These are phyloP conservation scores for Lipomyces kockii DNA, from an alignment of 805 yeast species.

Conservation along the genomic window DNA sequence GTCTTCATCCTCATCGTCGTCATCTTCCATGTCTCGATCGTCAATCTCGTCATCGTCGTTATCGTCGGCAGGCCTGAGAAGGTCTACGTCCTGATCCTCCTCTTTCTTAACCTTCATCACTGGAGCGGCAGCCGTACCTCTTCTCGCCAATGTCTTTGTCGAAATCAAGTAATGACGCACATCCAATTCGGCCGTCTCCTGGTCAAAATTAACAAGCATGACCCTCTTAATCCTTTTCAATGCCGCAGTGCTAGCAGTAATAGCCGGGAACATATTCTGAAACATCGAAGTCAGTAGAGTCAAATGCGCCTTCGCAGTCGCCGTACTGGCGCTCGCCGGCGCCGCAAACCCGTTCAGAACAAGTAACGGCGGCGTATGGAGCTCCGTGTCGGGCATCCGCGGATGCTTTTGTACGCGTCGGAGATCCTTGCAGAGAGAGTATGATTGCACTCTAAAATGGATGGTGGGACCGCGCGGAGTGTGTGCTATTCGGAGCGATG, in stretches of 20 bases:
- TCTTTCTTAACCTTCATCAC: constrained; percentile 20
- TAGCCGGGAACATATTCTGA: constrained; percentile 95
- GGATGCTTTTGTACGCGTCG: constrained; percentile 72
- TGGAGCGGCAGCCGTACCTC: constrained; percentile 3
- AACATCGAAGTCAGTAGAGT: constrained; percentile 77
- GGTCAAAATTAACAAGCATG: constrained; percentile 74
- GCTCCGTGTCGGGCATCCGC: constrained; percentile 66
- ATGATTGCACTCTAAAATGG: constrained; percentile 75
- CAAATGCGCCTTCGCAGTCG: constrained; percentile 63
- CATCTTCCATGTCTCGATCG: constrained; percentile 26
- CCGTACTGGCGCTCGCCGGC: constrained; percentile 58
- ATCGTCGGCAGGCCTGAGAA: background rate
- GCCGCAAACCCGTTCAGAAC: constrained; percentile 88
- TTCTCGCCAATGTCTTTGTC: constrained; percentile 58
- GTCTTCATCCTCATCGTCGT: constrained; percentile 15
- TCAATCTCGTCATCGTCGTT: constrained; percentile 17
- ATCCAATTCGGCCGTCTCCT: constrained; percentile 73
- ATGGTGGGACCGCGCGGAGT: constrained; percentile 95
- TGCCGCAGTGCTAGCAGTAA: constrained; percentile 80
- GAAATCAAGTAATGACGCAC: constrained; percentile 88
- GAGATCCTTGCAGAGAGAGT: constrained; percentile 83
- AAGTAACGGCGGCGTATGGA: constrained; percentile 79
- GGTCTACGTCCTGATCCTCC: constrained; percentile 18
- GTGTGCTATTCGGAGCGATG: constrained; percentile 80
- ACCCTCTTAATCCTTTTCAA: constrained; percentile 81